A percentile compares a stretch with the other conserved stretches of the same genome.
phyloP scores from a whole-genome alignment of 2,329 filamentous ascomycete species.

The Onygenales sp. region DNA sequence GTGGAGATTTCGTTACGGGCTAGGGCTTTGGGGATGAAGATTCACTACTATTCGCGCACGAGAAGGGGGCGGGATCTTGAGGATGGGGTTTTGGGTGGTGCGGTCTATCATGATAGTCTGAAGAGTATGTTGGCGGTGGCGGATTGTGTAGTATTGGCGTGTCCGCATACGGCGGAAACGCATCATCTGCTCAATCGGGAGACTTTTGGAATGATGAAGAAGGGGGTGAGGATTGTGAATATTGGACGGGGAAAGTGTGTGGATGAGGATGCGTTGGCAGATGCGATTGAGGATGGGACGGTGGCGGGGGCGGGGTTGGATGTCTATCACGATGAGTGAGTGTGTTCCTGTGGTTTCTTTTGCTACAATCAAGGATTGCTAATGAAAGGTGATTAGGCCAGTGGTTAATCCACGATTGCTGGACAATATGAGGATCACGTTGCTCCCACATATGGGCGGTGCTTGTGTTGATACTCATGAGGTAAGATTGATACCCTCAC shows the following conservation, averaged over 20 bases:
- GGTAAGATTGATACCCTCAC: constrained; percentile 2
- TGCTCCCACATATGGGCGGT: constrained; percentile 13
- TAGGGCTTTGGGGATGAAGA: constrained; percentile 10
- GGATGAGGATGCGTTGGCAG: constrained; percentile 62
- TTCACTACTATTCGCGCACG: constrained; percentile 11
- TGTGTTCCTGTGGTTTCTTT: background rate
- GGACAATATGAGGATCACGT: constrained; percentile 11
- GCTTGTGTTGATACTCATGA: constrained; percentile 8
- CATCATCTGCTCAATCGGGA: constrained; percentile 58
- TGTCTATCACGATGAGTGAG: constrained; percentile 60
- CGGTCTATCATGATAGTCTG: constrained; percentile 10
- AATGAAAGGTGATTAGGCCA: constrained; percentile 2
- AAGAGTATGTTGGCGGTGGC: constrained; percentile 8
- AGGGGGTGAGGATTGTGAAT: constrained; percentile 62
- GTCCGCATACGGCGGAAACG: constrained; percentile 40
- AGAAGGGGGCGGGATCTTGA: constrained; percentile 6
- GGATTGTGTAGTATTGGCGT: constrained; percentile 12
- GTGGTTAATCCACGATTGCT: constrained; percentile 10
- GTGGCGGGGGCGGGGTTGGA: constrained; percentile 62
- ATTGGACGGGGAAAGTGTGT: constrained; percentile 66
- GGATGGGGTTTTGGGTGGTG: constrained; percentile 4
- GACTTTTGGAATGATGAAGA: constrained; percentile 63
- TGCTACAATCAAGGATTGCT: background rate
- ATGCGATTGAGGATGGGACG: constrained; percentile 54
- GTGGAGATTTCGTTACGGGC: constrained; percentile 7